phyloP scores from a whole-genome alignment of 768 basidiomycete genomes.

The Hemileccinum impolitum region DNA sequence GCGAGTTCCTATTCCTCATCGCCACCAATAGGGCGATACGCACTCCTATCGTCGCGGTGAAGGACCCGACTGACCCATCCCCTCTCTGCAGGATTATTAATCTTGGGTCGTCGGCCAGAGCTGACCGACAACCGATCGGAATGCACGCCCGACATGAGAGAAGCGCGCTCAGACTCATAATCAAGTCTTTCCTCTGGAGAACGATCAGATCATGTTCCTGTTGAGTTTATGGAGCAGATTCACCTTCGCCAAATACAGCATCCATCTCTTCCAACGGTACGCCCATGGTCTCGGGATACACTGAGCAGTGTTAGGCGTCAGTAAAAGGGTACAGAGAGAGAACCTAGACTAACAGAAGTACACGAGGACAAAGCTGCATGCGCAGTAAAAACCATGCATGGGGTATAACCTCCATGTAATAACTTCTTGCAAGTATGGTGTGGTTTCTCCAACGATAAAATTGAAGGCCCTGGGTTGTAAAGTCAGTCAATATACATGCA shows the following conservation, averaged over 20 bases:
- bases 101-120: conserved; percentile 24
- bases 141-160: conserved; percentile 42
- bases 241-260: conserved; percentile 84
- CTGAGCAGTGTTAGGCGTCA: conserved; percentile 35
- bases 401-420: conserved; percentile 93
- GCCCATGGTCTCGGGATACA: conserved; percentile 85
- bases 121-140: conserved; percentile 38
- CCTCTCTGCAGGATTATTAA: conserved; percentile 20
- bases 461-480: conserved; percentile 60
- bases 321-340: not conserved
- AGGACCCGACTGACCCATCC: conserved; percentile 54
- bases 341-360: conserved; percentile 63
- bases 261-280: conserved; percentile 91
- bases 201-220: conserved; percentile 15
- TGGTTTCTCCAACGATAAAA: conserved; percentile 84
- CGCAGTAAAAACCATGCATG: conserved; percentile 94
- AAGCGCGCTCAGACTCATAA: conserved; percentile 62
- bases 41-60: conserved; percentile 37
- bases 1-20: conserved; percentile 58
- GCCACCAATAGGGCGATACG: conserved; percentile 48
- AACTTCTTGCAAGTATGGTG: conserved; percentile 80
- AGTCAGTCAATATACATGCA: conserved; percentile 9
- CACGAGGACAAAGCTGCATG: conserved; percentile 80
- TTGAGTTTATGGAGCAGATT: not conserved
- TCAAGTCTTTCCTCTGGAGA: conserved; percentile 56